Conservation (phyloP, 169 alveolate genomes). For the Eimeria falciformis region DNA sequence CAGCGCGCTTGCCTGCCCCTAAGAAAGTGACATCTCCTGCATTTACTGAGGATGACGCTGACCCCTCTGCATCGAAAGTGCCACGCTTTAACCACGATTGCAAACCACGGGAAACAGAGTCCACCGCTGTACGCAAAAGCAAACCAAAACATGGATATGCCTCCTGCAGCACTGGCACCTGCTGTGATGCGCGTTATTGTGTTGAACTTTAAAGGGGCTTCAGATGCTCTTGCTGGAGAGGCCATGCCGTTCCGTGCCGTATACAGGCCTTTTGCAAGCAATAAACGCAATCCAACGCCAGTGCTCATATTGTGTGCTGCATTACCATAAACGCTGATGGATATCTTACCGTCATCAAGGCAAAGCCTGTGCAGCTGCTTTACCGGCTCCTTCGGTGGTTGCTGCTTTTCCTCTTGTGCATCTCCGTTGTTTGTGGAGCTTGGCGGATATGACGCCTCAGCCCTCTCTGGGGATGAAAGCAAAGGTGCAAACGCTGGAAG, state of each 20-base stretch:
- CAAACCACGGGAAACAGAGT: conserved; percentile 67
- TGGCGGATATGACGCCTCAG: too few species aligned
- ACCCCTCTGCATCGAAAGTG: conserved; percentile 24
- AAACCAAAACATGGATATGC: background rate
- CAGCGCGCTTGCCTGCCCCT: conserved; percentile 38
- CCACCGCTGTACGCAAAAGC: conserved; percentile 6
- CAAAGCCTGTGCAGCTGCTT: conserved; percentile 61
- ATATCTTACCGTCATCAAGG: conserved; percentile 65
- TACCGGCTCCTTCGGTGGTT: conserved; percentile 22
- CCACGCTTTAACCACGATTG: conserved; percentile 70
- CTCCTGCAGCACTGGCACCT: background rate
- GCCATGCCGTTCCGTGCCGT: too few species aligned
- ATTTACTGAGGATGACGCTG: conserved; percentile 21
- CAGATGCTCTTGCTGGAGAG: background rate
- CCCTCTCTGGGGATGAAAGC: too few species aligned
- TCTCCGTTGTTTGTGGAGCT: conserved; percentile 4
- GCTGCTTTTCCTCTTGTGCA: conserved; percentile 19
- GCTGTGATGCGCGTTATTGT: background rate
- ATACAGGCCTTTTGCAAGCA: too few species aligned
- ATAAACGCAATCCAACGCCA: too few species aligned
- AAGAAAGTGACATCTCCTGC: conserved; percentile 14
- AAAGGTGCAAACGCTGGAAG: conserved; percentile 22
- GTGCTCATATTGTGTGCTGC: background rate
- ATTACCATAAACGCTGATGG: background rate
- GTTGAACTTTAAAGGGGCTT: background rate